phyloP scores from a whole-genome alignment of 345 rosid species.

The Gossypium sturtianum region DNA sequence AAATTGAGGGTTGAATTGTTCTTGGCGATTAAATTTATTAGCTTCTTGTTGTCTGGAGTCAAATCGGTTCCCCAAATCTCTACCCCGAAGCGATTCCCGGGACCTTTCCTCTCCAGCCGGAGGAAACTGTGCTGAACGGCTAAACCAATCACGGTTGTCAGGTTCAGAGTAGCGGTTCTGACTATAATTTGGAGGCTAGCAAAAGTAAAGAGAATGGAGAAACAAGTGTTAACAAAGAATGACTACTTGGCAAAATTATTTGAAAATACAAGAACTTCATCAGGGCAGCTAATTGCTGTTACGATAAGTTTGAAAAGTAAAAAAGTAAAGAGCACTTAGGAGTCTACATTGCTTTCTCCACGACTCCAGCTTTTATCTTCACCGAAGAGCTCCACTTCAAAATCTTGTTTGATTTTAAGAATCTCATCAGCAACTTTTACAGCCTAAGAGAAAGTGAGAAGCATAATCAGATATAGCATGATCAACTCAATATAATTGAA shows the following conservation, averaged over 20 bases:
- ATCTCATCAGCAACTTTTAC: slow-evolving; percentile 55
- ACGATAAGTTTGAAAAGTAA: not conserved
- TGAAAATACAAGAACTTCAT: not conserved
- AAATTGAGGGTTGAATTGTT: slow-evolving; percentile 44
- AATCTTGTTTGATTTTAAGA: slow-evolving; percentile 50
- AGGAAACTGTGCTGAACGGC: slow-evolving; percentile 50
- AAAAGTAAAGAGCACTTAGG: not conserved
- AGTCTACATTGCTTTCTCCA: slow-evolving; percentile 55
- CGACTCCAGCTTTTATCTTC: slow-evolving; percentile 74
- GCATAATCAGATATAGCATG: not conserved
- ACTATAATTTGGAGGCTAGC: slow-evolving; percentile 44
- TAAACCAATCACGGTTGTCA: slow-evolving; percentile 91
- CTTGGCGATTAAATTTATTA: slow-evolving; percentile 44
- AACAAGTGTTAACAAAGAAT: not conserved
- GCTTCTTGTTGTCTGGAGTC: slow-evolving; percentile 43
- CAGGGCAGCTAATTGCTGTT: not conserved
- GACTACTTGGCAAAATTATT: not conserved
- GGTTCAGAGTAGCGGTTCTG: slow-evolving; percentile 67
- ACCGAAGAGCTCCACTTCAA: slow-evolving; percentile 65
- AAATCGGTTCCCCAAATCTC: slow-evolving; percentile 34
- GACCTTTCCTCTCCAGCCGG: slow-evolving; percentile 65
- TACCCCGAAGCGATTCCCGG: slow-evolving; percentile 48
- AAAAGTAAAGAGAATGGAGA: not conserved
- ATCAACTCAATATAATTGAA: not conserved
- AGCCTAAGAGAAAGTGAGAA: slow-evolving; percentile 27